Evolutionary conservation across 2,329 filamentous ascomycete species (phyloP), one percentile per base, ranked within the genome.

Genomic region (Ascochyta fabae): DNA sequence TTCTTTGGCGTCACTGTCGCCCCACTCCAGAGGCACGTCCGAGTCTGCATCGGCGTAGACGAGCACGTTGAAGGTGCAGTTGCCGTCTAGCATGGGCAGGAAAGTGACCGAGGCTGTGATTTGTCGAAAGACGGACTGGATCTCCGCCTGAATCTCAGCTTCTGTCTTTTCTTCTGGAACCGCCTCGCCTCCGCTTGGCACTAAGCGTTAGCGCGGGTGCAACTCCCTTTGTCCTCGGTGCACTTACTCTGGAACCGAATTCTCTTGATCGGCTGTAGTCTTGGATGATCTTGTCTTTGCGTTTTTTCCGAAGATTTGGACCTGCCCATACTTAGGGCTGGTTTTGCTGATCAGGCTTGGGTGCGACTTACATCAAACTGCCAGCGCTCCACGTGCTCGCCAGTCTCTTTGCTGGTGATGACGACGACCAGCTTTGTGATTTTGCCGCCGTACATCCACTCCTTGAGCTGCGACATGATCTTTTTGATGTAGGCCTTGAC

Each of bases 401-500:
- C 95, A 0, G 93, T 96, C 77, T 99, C 95, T 78, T 97, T 98
- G 81, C 90, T 91, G 29, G 94, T 97, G 65, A 99, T 93, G 43
- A 99, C 95, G 48, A 99, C 90, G 56, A 99, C 93, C 12, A 99
- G 86, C 78, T 96, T 97, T 48, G 91, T 96, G 74, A 99, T 97
- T 79, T 99, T 98, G 75, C 93, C 92, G 68, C 90, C 91, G 48
- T 92, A 84, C 92, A 98, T 98, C 95, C 95, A 99, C 75, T 91
- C 92, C 80, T 96, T 94, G 55, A 99, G 86, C 78, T 99, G 95
- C 26, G 88, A 88, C 93, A 97, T 99, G 80, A 99, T 98, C 79
- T 96, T 96, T 78, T 96, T 97, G 82, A 99, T 96, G 79, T 99
- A 99, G 29, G 93, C 92, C 78, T 96, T 96, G 74, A 99, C 95